phyloP scores from a whole-genome alignment of 2,329 filamentous ascomycete genomes.

The Botrytis medusae region DNA sequence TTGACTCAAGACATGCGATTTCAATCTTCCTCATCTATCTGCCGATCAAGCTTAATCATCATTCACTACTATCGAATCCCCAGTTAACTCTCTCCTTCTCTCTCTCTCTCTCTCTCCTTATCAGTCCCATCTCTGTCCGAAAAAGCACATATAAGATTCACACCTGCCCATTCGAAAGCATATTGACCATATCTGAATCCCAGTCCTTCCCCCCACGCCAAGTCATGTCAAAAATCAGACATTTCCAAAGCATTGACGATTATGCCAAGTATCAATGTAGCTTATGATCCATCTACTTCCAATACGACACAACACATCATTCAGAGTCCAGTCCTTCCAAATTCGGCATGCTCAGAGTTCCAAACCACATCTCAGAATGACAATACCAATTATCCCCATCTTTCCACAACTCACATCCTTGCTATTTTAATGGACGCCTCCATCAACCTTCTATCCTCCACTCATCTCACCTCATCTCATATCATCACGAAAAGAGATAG shows the following conservation, averaged over 20 bases:
- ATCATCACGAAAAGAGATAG: not conserved
- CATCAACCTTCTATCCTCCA: not conserved
- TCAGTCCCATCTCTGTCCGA: not conserved
- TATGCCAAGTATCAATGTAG: not conserved
- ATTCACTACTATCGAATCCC: not conserved
- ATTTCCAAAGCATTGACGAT: not conserved
- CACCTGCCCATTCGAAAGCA: not conserved
- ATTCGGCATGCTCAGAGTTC: not conserved
- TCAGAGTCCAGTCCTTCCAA: not conserved
- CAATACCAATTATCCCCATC: not conserved
- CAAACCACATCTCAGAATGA: not conserved
- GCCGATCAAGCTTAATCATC: not conserved
- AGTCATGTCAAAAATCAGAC: not conserved
- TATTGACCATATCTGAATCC: not conserved
- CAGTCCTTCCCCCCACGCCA: not conserved
- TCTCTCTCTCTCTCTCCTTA: not conserved
- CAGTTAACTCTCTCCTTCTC: not conserved
- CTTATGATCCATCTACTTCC: not conserved
- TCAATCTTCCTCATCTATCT: not conserved
- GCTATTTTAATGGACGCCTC: not conserved
- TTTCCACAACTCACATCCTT: not conserved
- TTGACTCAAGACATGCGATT: not conserved
- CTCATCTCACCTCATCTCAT: not conserved
- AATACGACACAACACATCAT: not conserved
- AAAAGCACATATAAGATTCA: not conserved